Evolutionary conservation across 345 rosid genomes (phyloP), one percentile per base, ranked within the genome.

Genomic region (Eutrema japonicum): DNA sequence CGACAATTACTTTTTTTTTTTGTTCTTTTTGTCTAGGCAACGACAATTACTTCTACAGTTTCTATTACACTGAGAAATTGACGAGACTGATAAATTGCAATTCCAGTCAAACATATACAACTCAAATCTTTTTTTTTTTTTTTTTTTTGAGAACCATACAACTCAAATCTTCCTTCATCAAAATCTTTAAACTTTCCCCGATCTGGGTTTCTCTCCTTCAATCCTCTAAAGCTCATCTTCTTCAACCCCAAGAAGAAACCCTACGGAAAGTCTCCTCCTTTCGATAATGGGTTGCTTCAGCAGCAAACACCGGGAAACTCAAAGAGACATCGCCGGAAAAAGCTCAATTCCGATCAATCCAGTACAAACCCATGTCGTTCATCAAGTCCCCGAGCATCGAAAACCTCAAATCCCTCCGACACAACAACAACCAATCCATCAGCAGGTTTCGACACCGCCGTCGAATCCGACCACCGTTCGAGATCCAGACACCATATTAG

Each of bases 231-330:
- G 22, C 22, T 18, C 22, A 18, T 18, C 22, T 18, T 18, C 22
- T 18, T 18, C 22, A 18, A 18, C 22, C 22, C 22, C 22, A 18
- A 18, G 22, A 18, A 18, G 22, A 0, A 18, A 18, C 22, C 22
- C 22, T 18, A 0, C 42, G 1, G 26, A 57, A 68, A 68, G 10
- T 10, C 62, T 50, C 42, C 26, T 5, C 64, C 61, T 42, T 60
- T 42, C 22, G 35, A 13, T 2, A 45, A 90, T 91, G 96, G 96
- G 92, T 75, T 88, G 94, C 54, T 70, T 64, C 40, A 71, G 77
- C 52, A 85, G 91, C 74, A 90, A 82, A 60, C 76, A 75, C 63
- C 78, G 65, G 40, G 43, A 70, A 66, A 38, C 82, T 33, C 78
- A 74, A 37, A 46, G 70, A 13, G 79, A 68, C 13, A 43, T 54